Evolutionary conservation across 352 stramenopile genomes (phyloP), one percentile per base, ranked within the genome.

Genomic region (Pythium scleroteichum): DNA sequence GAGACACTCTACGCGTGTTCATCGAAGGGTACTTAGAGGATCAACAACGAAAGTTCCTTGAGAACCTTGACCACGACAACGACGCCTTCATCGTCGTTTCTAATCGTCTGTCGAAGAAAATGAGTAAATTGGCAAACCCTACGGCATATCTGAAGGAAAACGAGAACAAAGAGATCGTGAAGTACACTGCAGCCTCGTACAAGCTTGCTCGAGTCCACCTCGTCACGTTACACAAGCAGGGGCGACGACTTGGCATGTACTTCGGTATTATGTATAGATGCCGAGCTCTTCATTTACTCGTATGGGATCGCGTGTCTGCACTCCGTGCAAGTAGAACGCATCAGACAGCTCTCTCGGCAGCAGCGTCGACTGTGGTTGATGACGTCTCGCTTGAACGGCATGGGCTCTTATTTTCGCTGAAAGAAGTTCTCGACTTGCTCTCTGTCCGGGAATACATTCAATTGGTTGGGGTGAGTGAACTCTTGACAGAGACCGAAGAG

Each of bases 241-340:
- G 71, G 20, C 79, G 82, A n/a, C 68, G 74, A 16, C 68, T 94
- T 12, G 85, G 85, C 9, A 87, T 85, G 68, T 82, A 82, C 62
- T 88, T 90, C 23, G 85, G 85, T 0, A 79, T 85, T 40, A 66
- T 92, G 59, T 90, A 83, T 47, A 84, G 85, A 16, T 88, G 76
- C 50, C 77, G 73, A 19, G 68, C 70, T 3, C 73, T 94, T 26
- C 85, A 94, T 42, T 38, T 92, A 6, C 56, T 91, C 41, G 51
- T 92, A 38, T 92, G 75, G 79, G 66, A 85, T 50, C 73, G 72
- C 35, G 64, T 84, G 4, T 27, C 69, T 19, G 22, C 42, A 23
- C 27, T 87, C 4, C 41, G n/a, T 22, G 26, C n/a, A 1, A 16
- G 35, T 20, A 24, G 4, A 2, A 16, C 4, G 16, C 9, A 38